A percentile compares a stretch with the other conserved stretches of the same genome.
Evolutionary conservation across 345 rosid genomes (phyloP).

Genomic region (Salix caprea): DNA sequence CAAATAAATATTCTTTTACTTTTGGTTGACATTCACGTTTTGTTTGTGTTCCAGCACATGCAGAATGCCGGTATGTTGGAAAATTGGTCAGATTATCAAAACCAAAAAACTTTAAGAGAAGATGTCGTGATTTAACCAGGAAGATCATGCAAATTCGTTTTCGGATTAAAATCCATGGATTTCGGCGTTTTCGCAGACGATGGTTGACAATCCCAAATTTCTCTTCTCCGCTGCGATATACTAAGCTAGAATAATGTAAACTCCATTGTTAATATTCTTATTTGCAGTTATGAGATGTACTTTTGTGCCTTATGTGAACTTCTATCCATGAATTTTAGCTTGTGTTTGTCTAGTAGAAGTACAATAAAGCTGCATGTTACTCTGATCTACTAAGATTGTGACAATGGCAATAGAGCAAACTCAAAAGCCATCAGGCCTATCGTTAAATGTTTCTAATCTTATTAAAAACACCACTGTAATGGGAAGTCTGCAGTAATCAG

Average conservation of each 20-base stretch:
- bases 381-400: background rate
- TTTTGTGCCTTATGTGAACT: background rate
- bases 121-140: conserved; percentile 41
- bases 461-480: background rate
- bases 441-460: background rate
- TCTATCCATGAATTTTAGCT: background rate
- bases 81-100: conserved; percentile 37
- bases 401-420: background rate
- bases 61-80: conserved; percentile 36
- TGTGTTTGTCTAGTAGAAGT: background rate
- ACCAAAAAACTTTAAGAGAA: conserved; percentile 37
- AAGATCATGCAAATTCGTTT: conserved; percentile 55
- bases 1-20: background rate
- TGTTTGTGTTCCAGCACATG: conserved; percentile 27
- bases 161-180: conserved; percentile 61
- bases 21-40: background rate
- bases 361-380: background rate
- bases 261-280: background rate
- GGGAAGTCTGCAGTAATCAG: background rate
- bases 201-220: conserved; percentile 55
- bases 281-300: background rate
- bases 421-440: background rate
- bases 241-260: conserved; percentile 36
- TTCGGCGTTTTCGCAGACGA: conserved; percentile 47
- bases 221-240: conserved; percentile 46